A percentile compares a stretch with the other conserved stretches of the same genome.
Evolutionary conservation across 305 asterid species (phyloP).

Genomic region (Andrographis paniculata): DNA sequence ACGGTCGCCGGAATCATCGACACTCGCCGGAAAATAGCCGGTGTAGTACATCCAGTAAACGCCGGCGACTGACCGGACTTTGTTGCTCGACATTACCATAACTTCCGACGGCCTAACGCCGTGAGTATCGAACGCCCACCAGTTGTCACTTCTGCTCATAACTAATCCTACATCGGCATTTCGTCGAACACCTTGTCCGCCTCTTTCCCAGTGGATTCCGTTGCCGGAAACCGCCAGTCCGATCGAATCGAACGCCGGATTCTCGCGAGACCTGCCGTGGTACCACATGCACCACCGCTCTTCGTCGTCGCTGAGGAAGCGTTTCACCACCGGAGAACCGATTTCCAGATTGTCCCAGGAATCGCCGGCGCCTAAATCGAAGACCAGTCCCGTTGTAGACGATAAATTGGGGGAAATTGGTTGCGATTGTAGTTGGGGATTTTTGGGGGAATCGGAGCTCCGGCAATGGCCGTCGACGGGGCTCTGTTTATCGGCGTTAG

Average conservation of each 20-base stretch:
- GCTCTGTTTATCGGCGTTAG: conserved; percentile 35
- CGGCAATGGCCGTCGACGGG: conserved; percentile 25
- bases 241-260: conserved; percentile 32
- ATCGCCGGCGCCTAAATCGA: conserved; percentile 44
- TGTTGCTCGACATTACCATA: conserved; percentile 68
- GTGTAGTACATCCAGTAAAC: conserved; percentile 89
- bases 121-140: conserved; percentile 91
- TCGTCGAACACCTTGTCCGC: conserved; percentile 36
- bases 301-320: conserved; percentile 76
- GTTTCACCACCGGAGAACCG: conserved; percentile 86
- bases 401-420: conserved; percentile 29
- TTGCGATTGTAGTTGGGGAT: conserved; percentile 24
- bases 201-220: conserved; percentile 90
- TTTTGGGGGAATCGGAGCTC: conserved; percentile 18
- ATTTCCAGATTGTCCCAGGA: conserved; percentile 76
- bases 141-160: conserved; percentile 54
- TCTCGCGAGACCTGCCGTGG: conserved; percentile 39
- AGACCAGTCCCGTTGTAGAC: conserved; percentile 54
- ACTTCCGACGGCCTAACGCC: conserved; percentile 66
- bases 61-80: conserved; percentile 45
- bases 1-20: conserved; percentile 19
- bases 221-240: conserved; percentile 81
- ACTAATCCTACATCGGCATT: conserved; percentile 64
- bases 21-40: conserved; percentile 36
- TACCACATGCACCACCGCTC: conserved; percentile 96